Evolutionary conservation across 2,329 filamentous ascomycete genomes (phyloP), one percentile per base, ranked within the genome.

Genomic region (Xylaria multiplex): DNA sequence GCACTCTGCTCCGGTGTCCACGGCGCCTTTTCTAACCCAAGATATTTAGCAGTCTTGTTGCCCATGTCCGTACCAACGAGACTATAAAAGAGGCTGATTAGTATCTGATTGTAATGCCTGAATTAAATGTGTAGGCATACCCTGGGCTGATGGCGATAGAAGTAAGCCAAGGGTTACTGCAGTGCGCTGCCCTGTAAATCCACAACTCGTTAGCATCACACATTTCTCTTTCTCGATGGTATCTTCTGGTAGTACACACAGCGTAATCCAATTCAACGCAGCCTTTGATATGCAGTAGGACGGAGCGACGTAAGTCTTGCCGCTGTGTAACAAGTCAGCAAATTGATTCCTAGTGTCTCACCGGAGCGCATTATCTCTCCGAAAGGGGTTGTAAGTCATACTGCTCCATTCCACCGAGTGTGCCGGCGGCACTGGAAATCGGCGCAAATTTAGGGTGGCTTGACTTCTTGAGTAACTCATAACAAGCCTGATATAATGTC

Each of bases 221-320:
- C 7, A 35, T 52, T 52, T 16, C 16, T 52, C 48, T 35, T 50
- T 52, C n/a, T 52, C 27, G 27, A 19, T 19, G 19, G 19, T 19
- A 19, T 52, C 37, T 1, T 40, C 37, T 14, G 37, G 43, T 19
- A 4, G 19, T 35, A 50, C 69, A 37, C 55, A 72, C 69, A 67
- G 59, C 19, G 75, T 76, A 32, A 78, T 71, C 72, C 72, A 79
- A 55, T 77, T 72, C 46, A 77, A 65, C 4, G 72, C 74, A 6
- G 72, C 69, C 62, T 79, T 79, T 3, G 75, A 75, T 6, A 75
- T 71, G 11, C 73, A 74, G 56, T 79, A 79, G 1, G 73, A 68
- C 5, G 74, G 65, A 5, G 67, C 68, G 30, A 73, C 65, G 8
- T 60, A 69, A 16, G 69, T 43, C 14, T 40, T 35, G 11, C 53